Conservation (phyloP, 2,329 filamentous ascomycete genomes). For the Penicillium sp. region DNA sequence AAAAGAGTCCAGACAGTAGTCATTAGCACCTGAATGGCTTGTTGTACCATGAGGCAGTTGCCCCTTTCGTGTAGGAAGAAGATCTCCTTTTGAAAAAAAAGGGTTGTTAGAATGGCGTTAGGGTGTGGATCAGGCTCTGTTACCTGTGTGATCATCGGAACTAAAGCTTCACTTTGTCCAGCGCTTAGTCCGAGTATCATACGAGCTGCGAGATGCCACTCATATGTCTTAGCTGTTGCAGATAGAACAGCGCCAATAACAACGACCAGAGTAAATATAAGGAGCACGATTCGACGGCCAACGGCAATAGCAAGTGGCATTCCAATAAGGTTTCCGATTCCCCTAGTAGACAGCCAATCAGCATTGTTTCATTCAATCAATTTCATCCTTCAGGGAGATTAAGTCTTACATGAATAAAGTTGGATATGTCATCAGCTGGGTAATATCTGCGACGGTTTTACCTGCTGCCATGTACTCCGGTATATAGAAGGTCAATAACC, state of each 20-base stretch:
- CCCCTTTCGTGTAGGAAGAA: constrained; percentile 53
- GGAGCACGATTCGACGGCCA: constrained; percentile 39
- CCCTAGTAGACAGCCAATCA: constrained; percentile 26
- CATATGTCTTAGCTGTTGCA: constrained; percentile 32
- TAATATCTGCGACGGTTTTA: constrained; percentile 46
- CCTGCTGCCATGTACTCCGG: constrained; percentile 42
- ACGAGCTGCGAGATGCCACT: constrained; percentile 44
- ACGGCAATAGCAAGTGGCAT: constrained; percentile 44
- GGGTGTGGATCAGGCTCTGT: background rate
- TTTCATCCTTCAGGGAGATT: background rate
- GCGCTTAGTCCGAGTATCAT: constrained; percentile 47
- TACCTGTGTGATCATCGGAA: constrained; percentile 47
- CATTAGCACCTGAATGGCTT: constrained; percentile 45
- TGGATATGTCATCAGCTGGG: constrained; percentile 42
- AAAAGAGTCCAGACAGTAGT: constrained; percentile 45
- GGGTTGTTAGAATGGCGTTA: background rate
- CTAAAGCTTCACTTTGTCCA: constrained; percentile 49
- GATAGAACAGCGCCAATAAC: constrained; percentile 35
- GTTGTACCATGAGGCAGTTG: constrained; percentile 46
- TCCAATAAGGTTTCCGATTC: constrained; percentile 36
- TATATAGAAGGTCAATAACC: constrained; percentile 48
- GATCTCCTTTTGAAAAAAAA: constrained; percentile 30
- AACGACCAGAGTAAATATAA: constrained; percentile 34
- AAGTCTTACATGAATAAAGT: constrained; percentile 33
- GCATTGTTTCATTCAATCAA: background rate